Percentiles rank a stretch among this genome's conserved stretches.
Evolutionary conservation across 345 rosid genomes (phyloP).

Genomic region (Bruguiera gymnorhiza): DNA sequence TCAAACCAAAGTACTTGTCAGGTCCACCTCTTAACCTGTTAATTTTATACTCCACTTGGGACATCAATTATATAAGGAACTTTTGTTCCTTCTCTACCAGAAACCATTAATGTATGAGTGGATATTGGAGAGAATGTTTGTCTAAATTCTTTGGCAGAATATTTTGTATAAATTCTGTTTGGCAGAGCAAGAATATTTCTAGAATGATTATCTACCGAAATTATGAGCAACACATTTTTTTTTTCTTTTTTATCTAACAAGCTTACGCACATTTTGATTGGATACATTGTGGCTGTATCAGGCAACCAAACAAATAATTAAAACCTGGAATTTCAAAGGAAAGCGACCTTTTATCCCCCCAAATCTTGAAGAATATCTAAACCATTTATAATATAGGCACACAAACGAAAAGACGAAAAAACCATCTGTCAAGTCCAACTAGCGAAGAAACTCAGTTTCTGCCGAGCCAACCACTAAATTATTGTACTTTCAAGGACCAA

Average conservation of each 20-base stretch:
- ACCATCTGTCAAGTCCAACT: not conserved
- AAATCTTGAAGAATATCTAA: constrained; percentile 18
- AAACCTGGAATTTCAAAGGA: constrained; percentile 15
- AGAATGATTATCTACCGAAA: constrained; percentile 18
- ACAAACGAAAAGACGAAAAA: not conserved
- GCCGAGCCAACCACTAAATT: not conserved
- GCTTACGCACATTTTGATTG: constrained; percentile 11
- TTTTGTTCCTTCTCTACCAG: constrained; percentile 12
- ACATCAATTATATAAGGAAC: constrained; percentile 12
- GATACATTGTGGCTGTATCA: constrained; percentile 12
- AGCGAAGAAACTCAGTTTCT: not conserved
- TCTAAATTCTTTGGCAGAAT: constrained; percentile 15
- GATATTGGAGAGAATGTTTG: constrained; percentile 8
- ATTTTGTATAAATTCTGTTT: no score
- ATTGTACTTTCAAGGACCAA: not conserved
- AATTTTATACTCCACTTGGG: constrained; percentile 5
- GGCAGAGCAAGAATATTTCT: constrained; percentile 30
- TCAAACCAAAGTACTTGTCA: constrained; percentile 18
- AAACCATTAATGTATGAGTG: constrained; percentile 4
- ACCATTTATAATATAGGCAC: not conserved
- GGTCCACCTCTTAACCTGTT: constrained; percentile 16
- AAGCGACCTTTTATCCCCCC: constrained; percentile 19
- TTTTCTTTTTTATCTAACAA: not conserved
- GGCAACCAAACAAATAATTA: constrained; percentile 39
- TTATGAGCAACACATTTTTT: not conserved